Conservation (phyloP, 768 basidiomycete genomes). For the Collybia nuda region DNA sequence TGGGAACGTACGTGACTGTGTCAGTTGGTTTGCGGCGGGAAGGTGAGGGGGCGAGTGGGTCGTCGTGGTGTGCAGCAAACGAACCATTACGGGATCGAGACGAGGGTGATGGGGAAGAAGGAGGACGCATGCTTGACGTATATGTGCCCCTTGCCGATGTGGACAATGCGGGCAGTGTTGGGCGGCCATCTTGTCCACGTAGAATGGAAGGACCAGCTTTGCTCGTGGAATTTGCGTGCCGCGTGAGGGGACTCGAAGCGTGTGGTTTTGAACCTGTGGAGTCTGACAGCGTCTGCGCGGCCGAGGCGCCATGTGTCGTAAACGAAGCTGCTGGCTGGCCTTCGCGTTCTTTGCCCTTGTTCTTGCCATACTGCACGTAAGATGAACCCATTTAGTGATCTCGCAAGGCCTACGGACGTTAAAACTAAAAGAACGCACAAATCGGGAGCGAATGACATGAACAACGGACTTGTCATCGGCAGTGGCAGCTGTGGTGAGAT, state of each 20-base stretch:
- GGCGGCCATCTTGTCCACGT: slow-evolving; percentile 19
- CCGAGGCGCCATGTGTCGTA: slow-evolving; percentile 27
- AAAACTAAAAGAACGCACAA: slow-evolving; percentile 40
- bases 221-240: slow-evolving; percentile 14
- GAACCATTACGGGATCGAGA: slow-evolving; percentile 14
- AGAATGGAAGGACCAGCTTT: slow-evolving; percentile 24
- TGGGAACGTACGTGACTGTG: slow-evolving; percentile 51
- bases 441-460: slow-evolving; percentile 60
- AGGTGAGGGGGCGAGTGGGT: slow-evolving; percentile 20
- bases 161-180: slow-evolving; percentile 19
- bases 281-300: slow-evolving; percentile 37
- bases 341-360: slow-evolving; percentile 58
- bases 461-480: slow-evolving; percentile 46
- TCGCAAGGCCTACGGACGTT: slow-evolving; percentile 2
- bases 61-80: slow-evolving; percentile 21
- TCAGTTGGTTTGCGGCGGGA: slow-evolving; percentile 40
- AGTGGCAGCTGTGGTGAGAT: slow-evolving; percentile 22
- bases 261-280: slow-evolving; percentile 21
- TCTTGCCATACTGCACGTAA: slow-evolving; percentile 48
- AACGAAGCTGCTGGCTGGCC: slow-evolving; percentile 28
- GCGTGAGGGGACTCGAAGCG: slow-evolving; percentile 24
- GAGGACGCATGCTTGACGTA: slow-evolving; percentile 7
- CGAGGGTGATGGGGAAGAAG: slow-evolving; percentile 14
- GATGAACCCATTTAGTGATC: slow-evolving; percentile 14
- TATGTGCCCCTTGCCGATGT: slow-evolving; percentile 11